phyloP scores from a whole-genome alignment of 2,329 filamentous ascomycete genomes.

The Dichotomopilus funicola region DNA sequence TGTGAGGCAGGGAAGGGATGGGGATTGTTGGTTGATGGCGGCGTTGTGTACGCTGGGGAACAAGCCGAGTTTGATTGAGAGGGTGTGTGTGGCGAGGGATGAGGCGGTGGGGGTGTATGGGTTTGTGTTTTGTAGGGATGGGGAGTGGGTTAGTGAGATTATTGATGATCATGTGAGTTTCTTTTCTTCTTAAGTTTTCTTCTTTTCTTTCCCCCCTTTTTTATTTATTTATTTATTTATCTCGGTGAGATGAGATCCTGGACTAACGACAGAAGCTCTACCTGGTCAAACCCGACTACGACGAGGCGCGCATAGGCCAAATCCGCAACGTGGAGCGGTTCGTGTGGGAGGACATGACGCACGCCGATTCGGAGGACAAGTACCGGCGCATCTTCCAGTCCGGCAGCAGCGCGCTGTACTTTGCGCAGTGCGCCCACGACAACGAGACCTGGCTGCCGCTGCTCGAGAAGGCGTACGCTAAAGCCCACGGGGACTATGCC shows the following conservation, averaged over 20 bases:
- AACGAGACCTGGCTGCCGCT: slow-evolving; percentile 70
- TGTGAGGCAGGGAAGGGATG: slow-evolving; percentile 69
- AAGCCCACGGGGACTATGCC: slow-evolving; percentile 67
- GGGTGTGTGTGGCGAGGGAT: slow-evolving; percentile 65
- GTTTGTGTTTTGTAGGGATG: slow-evolving; percentile 77
- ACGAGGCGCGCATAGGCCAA: slow-evolving; percentile 36
- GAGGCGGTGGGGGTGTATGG: slow-evolving; percentile 74
- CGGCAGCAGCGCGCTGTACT: slow-evolving; percentile 62
- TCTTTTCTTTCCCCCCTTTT: background rate
- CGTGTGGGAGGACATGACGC: slow-evolving; percentile 39
- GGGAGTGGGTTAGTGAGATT: slow-evolving; percentile 60
- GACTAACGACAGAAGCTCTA: slow-evolving; percentile 35
- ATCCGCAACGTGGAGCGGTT: slow-evolving; percentile 40
- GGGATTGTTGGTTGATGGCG: slow-evolving; percentile 83
- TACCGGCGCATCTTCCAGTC: slow-evolving; percentile 60
- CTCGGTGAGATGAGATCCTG: background rate
- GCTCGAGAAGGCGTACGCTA: slow-evolving; percentile 68
- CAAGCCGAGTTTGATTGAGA: slow-evolving; percentile 64
- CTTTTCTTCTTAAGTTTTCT: background rate
- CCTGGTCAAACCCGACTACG: slow-evolving; percentile 53
- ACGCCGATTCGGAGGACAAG: slow-evolving; percentile 48
- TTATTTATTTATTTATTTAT: background rate
- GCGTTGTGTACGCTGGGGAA: slow-evolving; percentile 72
- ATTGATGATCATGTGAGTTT: slow-evolving; percentile 46
- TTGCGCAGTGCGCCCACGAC: slow-evolving; percentile 60